phyloP scores from a whole-genome alignment of 441 rosid species.

The Pelargonium exstipulatum region DNA sequence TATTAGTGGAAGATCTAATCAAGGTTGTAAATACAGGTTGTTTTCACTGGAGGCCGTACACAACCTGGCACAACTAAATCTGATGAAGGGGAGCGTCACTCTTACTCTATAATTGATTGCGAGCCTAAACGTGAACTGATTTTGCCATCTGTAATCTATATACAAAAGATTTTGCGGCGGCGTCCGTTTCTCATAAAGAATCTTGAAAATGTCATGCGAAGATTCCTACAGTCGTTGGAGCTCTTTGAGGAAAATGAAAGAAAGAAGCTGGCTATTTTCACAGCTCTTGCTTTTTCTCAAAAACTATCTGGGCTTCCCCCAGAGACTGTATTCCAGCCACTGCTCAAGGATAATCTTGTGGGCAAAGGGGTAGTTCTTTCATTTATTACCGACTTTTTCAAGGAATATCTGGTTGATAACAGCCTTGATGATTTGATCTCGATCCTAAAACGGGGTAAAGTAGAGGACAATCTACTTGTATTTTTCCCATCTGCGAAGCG shows the following conservation, averaged over 20 bases:
- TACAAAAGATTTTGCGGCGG: slow-evolving; percentile 81
- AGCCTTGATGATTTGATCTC: slow-evolving; percentile 89
- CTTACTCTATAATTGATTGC: slow-evolving; percentile 80
- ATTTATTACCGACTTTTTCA: slow-evolving; percentile 89
- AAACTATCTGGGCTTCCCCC: slow-evolving; percentile 94
- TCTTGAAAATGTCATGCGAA: slow-evolving; percentile 90
- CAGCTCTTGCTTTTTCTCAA: slow-evolving; percentile 97
- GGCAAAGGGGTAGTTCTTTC: slow-evolving; percentile 96
- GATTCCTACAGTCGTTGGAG: slow-evolving; percentile 91
- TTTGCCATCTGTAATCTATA: slow-evolving; percentile 78
- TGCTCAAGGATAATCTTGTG: slow-evolving; percentile 96
- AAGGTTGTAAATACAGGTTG: slow-evolving; percentile 50
- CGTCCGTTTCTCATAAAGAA: slow-evolving; percentile 91
- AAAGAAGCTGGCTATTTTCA: slow-evolving; percentile 93
- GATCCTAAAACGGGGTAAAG: slow-evolving; percentile 85
- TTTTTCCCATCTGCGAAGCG: slow-evolving; percentile 82
- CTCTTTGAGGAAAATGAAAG: slow-evolving; percentile 95
- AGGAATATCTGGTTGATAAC: slow-evolving; percentile 88
- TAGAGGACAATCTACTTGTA: slow-evolving; percentile 82
- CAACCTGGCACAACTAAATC: slow-evolving; percentile 95
- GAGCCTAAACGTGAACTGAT: slow-evolving; percentile 78
- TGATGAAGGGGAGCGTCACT: slow-evolving; percentile 96
- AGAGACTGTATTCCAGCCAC: slow-evolving; percentile 92
- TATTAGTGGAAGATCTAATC: not conserved
- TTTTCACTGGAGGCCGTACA: slow-evolving; percentile 94